Conservation (phyloP, 805 yeast genomes). For the Danielia oregonensis region DNA sequence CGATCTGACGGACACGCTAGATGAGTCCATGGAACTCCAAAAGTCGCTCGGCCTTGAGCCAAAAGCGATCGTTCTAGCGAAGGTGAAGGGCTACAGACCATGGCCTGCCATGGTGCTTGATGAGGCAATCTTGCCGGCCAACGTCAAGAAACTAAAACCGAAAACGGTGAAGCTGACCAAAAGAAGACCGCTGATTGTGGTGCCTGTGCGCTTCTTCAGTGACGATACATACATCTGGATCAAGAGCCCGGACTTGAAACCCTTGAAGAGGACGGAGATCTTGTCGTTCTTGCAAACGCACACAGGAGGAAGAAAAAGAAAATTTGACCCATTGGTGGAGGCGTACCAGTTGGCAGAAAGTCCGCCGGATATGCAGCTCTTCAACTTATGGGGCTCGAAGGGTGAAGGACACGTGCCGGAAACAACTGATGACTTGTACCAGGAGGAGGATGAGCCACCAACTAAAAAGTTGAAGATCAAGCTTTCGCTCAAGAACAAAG, state of each 20-base stretch:
- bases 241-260: conserved; percentile 46
- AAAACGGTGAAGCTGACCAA: conserved; percentile 31
- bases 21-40: conserved; percentile 6
- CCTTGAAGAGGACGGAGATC: conserved; percentile 41
- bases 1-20: too few species aligned
- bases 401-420: conserved; percentile 38
- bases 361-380: conserved; percentile 41
- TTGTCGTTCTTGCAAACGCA: conserved; percentile 29
- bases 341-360: conserved; percentile 53
- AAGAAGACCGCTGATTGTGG: conserved; percentile 13
- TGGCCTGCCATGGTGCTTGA: conserved; percentile 88
- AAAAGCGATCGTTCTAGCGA: conserved; percentile 51
- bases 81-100: conserved; percentile 81
- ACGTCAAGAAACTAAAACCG: conserved; percentile 49
- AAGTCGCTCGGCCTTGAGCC: conserved; percentile 13
- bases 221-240: conserved; percentile 77
- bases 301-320: conserved; percentile 25
- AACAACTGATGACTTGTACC: conserved; percentile 38
- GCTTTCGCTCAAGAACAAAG: conserved; percentile 3
- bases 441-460: conserved; percentile 41
- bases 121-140: conserved; percentile 54
- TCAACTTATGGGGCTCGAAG: conserved; percentile 38
- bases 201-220: conserved; percentile 64
- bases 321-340: conserved; percentile 41
- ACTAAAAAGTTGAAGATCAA: conserved; percentile 16